Conservation (phyloP, 2,329 filamentous ascomycete species). For the Epicoccum sorghinum region DNA sequence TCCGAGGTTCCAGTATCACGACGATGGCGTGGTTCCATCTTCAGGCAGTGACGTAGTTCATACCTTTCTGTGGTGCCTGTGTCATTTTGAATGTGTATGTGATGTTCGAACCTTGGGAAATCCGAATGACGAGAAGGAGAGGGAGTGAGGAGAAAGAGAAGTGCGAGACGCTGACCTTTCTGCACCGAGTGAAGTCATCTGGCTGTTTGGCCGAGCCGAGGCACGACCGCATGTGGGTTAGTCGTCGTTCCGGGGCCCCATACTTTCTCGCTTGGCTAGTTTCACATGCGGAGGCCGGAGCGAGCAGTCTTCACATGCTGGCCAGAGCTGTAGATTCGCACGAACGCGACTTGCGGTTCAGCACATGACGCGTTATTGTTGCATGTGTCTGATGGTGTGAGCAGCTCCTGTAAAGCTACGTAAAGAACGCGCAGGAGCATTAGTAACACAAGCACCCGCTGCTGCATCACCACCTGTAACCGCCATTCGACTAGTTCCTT, state of each 20-base stretch:
- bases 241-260: constrained; percentile 10
- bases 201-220: constrained; percentile 13
- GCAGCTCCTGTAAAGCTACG: neutral
- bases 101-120: neutral
- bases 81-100: constrained; percentile 9
- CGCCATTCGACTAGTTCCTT: no score
- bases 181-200: constrained; percentile 16
- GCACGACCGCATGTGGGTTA: constrained; percentile 11
- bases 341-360: neutral
- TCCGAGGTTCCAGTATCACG: constrained; percentile 1
- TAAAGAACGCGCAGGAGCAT: no score
- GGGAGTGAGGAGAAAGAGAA: neutral
- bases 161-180: constrained; percentile 13
- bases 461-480: no score
- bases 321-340: neutral
- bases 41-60: constrained; percentile 1
- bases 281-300: constrained; percentile 24
- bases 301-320: constrained; percentile 28
- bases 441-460: no score
- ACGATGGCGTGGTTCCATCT: neutral
- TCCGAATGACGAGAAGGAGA: neutral
- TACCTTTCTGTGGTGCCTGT: constrained; percentile 20
- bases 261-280: constrained; percentile 2
- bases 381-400: constrained; percentile 2
- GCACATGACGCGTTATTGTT: constrained; percentile 1